A percentile compares a stretch with the other conserved stretches of the same genome.
Evolutionary conservation across 208 protist species (phyloP).

Genomic region (Naegleria gruberi): DNA sequence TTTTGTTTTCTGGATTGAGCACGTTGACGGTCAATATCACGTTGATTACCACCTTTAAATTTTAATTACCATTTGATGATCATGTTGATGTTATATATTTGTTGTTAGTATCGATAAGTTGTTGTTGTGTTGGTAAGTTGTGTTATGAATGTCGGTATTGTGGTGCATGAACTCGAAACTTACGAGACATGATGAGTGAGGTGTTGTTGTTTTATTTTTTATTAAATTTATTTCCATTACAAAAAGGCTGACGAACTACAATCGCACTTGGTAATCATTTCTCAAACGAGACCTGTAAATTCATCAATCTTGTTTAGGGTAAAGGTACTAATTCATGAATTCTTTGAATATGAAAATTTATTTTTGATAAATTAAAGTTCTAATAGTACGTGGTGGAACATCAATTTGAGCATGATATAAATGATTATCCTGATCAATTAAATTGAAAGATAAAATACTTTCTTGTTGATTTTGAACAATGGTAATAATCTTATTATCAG

Average conservation of each 20-base stretch:
- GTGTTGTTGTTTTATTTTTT: neutral
- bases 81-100: too few species aligned
- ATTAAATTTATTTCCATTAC: too few species aligned
- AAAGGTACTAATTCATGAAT: too few species aligned
- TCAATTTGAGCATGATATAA: neutral
- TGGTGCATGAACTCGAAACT: too few species aligned
- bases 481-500: neutral
- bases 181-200: neutral
- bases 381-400: neutral
- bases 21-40: neutral
- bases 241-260: too few species aligned
- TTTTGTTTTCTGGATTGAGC: neutral
- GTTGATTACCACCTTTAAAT: conserved; percentile 1
- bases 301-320: too few species aligned
- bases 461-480: neutral
- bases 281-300: too few species aligned
- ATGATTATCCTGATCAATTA: neutral
- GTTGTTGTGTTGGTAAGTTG: too few species aligned
- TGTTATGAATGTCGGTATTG: too few species aligned
- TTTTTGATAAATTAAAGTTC: neutral
- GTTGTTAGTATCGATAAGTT: too few species aligned
- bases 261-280: too few species aligned
- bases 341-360: too few species aligned
- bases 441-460: neutral
- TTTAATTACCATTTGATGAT: neutral